phyloP scores from a whole-genome alignment of 306 rosid species.

The Abrus precatorius region DNA sequence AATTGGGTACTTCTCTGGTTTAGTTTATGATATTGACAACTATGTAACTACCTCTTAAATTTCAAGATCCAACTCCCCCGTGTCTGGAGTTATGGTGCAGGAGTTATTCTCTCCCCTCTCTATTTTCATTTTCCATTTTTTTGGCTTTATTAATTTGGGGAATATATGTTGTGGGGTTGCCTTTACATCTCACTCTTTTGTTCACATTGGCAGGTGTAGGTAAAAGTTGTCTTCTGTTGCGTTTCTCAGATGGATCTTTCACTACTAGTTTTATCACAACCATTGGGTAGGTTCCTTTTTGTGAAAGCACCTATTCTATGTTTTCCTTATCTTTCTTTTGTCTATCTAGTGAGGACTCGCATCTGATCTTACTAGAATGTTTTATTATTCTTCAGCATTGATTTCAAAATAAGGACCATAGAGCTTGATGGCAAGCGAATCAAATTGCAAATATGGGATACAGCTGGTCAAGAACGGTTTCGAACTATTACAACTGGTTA shows the following conservation, averaged over 20 bases:
- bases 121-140: background rate
- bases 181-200: conserved; percentile 27
- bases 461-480: conserved; percentile 97
- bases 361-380: conserved; percentile 47
- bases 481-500: conserved; percentile 96
- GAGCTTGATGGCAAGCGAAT: conserved; percentile 95
- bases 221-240: conserved; percentile 97
- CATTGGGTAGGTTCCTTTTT: conserved; percentile 72
- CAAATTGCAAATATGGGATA: conserved; percentile 98
- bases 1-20: background rate
- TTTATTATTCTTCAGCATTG: conserved; percentile 68
- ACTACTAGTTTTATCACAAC: conserved; percentile 97
- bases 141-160: background rate
- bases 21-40: background rate
- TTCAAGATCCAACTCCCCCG: conserved; percentile 18
- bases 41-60: background rate
- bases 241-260: conserved; percentile 97
- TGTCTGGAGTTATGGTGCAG: background rate
- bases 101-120: background rate
- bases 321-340: conserved; percentile 11
- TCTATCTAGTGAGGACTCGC: conserved; percentile 10
- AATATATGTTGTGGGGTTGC: background rate
- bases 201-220: conserved; percentile 85
- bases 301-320: background rate
- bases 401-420: conserved; percentile 96